Evolutionary conservation across 768 basidiomycete genomes (phyloP).

Genomic region (Leccinum variicolor): DNA sequence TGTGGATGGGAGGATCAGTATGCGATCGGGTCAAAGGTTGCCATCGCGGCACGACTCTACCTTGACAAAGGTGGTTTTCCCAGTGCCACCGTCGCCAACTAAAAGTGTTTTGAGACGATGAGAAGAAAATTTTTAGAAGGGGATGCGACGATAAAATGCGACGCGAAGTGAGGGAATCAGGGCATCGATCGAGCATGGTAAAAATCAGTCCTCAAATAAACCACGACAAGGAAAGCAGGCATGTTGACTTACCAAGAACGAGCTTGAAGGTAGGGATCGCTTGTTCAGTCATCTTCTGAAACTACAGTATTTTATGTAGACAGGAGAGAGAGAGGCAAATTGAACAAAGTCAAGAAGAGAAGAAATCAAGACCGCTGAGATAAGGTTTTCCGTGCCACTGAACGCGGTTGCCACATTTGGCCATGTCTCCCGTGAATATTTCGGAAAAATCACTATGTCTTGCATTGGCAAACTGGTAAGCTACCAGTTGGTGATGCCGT

Average conservation of each 20-base stretch:
- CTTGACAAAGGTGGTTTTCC: conserved; percentile 99
- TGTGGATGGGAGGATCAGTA: conserved; percentile 47
- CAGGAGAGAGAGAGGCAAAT: conserved; percentile 13
- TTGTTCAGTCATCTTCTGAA: conserved; percentile 35
- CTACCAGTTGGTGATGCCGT: background rate
- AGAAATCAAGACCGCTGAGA: conserved; percentile 35
- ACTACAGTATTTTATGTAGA: conserved; percentile 22
- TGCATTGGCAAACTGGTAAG: background rate
- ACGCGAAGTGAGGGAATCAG: conserved; percentile 8
- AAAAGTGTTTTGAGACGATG: conserved; percentile 8
- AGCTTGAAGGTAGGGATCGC: conserved; percentile 94
- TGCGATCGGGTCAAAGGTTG: conserved; percentile 41
- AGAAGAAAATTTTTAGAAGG: background rate
- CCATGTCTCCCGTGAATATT: background rate
- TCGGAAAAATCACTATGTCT: background rate
- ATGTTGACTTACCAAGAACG: conserved; percentile 76
- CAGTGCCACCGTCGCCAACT: conserved; percentile 97
- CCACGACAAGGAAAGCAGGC: background rate
- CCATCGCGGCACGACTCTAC: conserved; percentile 39
- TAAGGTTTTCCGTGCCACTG: conserved; percentile 35
- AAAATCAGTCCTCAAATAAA: conserved; percentile 21
- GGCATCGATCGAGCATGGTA: conserved; percentile 53
- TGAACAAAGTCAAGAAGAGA: conserved; percentile 24
- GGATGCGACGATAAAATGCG: conserved; percentile 8
- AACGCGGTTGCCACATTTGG: conserved; percentile 22